Evolutionary conservation across 345 rosid genomes (phyloP).

Genomic region (Psidium friedrichsthalianum): DNA sequence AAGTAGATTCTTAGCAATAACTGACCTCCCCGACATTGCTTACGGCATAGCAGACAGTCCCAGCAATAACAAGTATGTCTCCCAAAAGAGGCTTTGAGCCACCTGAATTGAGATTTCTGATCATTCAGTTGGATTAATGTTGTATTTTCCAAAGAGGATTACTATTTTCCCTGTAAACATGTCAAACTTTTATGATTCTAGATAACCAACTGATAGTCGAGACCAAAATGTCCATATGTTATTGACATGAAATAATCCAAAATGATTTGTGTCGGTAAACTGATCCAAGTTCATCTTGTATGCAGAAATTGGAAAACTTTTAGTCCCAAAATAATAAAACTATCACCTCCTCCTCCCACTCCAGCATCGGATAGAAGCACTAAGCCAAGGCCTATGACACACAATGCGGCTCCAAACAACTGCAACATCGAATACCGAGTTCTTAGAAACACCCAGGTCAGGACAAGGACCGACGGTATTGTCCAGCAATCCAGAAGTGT

Average conservation of each 20-base stretch:
- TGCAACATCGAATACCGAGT: constrained; percentile 45
- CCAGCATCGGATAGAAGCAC: constrained; percentile 52
- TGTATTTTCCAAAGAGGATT: background rate
- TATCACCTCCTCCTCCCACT: constrained; percentile 45
- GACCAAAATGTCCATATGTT: background rate
- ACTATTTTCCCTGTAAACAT: background rate
- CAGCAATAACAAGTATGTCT: constrained; percentile 34
- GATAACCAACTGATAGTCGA: background rate
- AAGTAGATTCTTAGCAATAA: background rate
- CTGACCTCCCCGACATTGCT: constrained; percentile 60
- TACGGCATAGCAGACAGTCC: constrained; percentile 37
- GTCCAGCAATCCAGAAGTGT: constrained; percentile 55
- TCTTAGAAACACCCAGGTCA: constrained; percentile 44
- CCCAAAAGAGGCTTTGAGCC: constrained; percentile 42
- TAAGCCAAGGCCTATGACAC: constrained; percentile 49
- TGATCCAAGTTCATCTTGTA: background rate
- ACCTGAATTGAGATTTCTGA: constrained; percentile 12
- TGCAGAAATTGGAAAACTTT: background rate
- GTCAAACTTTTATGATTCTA: background rate
- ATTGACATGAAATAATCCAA: background rate
- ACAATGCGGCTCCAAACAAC: constrained; percentile 41
- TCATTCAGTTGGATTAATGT: background rate
- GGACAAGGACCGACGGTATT: constrained; percentile 38
- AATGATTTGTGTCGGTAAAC: background rate
- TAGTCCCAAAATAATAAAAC: background rate